phyloP scores from a whole-genome alignment of 2,329 filamentous ascomycete species.

The Alternaria triticina region DNA sequence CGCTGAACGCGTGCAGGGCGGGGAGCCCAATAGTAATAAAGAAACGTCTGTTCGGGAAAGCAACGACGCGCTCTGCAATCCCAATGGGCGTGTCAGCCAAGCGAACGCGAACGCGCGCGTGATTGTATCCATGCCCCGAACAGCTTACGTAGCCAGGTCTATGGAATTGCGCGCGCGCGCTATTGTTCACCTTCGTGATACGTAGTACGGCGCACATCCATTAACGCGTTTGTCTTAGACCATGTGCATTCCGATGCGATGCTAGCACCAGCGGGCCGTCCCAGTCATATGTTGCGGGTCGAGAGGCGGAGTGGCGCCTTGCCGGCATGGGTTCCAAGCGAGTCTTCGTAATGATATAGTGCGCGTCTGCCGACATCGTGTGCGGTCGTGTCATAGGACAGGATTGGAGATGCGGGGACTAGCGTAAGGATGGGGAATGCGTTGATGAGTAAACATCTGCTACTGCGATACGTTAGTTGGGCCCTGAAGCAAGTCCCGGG shows the following conservation, averaged over 20 bases:
- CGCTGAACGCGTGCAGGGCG: too few relatives aligned
- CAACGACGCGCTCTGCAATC: too few relatives aligned
- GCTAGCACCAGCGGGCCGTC: neutral
- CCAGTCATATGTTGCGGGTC: neutral
- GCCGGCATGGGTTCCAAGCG: neutral
- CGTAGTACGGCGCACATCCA: neutral
- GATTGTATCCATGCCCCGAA: neutral
- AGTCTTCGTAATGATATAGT: neutral
- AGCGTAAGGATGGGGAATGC: neutral
- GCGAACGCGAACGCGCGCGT: too few relatives aligned
- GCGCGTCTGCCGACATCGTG: neutral
- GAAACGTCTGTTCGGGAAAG: too few relatives aligned
- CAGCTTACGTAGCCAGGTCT: neutral
- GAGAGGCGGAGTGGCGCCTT: neutral
- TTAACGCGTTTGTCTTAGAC: neutral
- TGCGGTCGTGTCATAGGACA: neutral
- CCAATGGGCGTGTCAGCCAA: too few relatives aligned
- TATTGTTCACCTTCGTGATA: neutral
- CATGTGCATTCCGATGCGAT: neutral
- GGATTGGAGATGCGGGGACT: too few relatives aligned
- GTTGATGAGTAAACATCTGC: neutral
- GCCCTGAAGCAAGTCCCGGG: neutral
- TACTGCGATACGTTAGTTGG: neutral
- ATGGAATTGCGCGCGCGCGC: too few relatives aligned
- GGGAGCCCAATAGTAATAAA: too few relatives aligned